phyloP scores from a whole-genome alignment of 148 eudicot genomes.

The Drosera capensis region DNA sequence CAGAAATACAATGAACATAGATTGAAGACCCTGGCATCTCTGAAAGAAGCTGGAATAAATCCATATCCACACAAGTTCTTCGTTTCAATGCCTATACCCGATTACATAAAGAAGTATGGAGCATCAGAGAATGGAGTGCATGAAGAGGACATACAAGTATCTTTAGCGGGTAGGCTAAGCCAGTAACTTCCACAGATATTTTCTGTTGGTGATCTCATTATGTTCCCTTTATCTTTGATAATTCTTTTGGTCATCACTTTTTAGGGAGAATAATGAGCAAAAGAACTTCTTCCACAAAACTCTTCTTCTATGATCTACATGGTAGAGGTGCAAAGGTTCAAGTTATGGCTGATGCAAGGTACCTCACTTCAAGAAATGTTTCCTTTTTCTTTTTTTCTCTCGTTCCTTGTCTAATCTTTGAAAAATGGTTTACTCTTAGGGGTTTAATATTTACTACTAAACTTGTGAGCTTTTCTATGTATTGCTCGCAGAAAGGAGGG shows the following conservation, averaged over 20 bases:
- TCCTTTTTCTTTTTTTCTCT: too few species aligned
- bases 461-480: too few species aligned
- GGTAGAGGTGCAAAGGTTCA: conserved; percentile 71
- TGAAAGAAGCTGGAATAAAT: conserved; percentile 54
- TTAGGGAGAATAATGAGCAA: conserved; percentile 85
- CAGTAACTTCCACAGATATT: not conserved
- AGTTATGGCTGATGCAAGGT: conserved; percentile 95
- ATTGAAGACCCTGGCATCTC: conserved; percentile 48
- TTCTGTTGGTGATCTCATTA: not conserved
- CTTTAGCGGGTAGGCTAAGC: conserved; percentile 49
- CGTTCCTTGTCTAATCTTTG: not conserved
- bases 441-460: too few species aligned
- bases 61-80: conserved; percentile 90
- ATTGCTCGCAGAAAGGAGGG: too few species aligned
- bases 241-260: conserved; percentile 7
- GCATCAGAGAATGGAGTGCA: conserved; percentile 45
- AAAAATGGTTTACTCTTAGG: too few species aligned
- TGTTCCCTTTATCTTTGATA: not conserved
- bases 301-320: conserved; percentile 80
- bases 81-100: conserved; percentile 33
- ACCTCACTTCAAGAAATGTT: conserved; percentile 6
- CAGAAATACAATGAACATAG: conserved; percentile 91
- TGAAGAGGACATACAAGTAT: conserved; percentile 50
- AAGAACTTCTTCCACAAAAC: conserved; percentile 72
- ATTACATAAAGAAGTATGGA: conserved; percentile 50